Evolutionary conservation across 116 monocot genomes (phyloP), one percentile per base, ranked within the genome.

Genomic region (Papilionanthe hybrid): DNA sequence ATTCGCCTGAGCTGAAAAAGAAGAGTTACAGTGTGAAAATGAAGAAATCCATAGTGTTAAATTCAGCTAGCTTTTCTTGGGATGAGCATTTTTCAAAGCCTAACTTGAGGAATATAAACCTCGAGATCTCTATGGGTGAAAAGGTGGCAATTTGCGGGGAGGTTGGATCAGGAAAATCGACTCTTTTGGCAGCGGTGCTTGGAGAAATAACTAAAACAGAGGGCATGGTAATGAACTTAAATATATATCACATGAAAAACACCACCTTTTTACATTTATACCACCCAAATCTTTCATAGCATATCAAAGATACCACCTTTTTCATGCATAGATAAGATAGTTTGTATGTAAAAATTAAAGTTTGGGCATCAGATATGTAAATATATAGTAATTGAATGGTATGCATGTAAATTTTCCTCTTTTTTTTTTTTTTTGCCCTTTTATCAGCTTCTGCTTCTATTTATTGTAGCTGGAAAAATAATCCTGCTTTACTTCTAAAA

Each of bases 101-200:
- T 27, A 85, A 87, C 17, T 75, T 91, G n/a, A 85, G 68, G 18
- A 83, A 85, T 42, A 77, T 91, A 76, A 83, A 79, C 68, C 88
- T 91, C 75, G 79, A 75, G n/a, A 18, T 90, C 37, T 81, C 82
- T 71, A 12, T 32, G 32, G 88, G 84, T 12, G 86, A 88, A 20
- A 91, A 91, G 77, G 84, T 89, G 22, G 91, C 87, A 69, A 85
- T 91, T 27, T 91, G 91, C 74, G 91, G 91, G 28, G 91, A 91
- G 73, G 91, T 91, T 81, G 91, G 91, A 7, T 84, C 91, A 11
- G 91, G 88, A 72, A 91, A 88, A 78, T 88, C 91, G 9, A 91
- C 88, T 73, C 86, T 91, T 57, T 79, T 88, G 72, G 91, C 91
- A 20, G 86, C 88, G 55, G 79, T 88, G 58, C 86, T 88, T 58